A percentile compares a stretch with the other conserved stretches of the same genome.
phyloP scores from a whole-genome alignment of 768 basidiomycete species.

The Paxillus ammoniavirescens region DNA sequence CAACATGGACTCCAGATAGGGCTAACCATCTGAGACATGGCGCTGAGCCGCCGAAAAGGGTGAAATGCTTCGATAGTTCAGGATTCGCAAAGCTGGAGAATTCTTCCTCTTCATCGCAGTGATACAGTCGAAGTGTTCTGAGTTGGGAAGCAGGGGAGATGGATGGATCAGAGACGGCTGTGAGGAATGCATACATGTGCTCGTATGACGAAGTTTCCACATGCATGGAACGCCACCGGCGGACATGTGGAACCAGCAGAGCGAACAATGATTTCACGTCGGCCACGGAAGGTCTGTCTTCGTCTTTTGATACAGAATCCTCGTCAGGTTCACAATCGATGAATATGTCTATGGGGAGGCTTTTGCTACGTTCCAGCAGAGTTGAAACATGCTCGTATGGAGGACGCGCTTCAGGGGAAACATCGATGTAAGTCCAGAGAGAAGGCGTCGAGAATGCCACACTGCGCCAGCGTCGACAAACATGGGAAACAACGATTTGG shows the following conservation, averaged over 20 bases:
- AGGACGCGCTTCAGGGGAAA: constrained; percentile 25
- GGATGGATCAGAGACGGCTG: constrained; percentile 35
- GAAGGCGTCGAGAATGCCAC: constrained; percentile 50
- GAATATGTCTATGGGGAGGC: constrained; percentile 50
- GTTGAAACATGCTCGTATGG: constrained; percentile 43
- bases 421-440: constrained; percentile 51
- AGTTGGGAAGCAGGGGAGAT: constrained; percentile 52
- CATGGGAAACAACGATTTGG: constrained; percentile 57
- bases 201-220: constrained; percentile 45
- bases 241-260: constrained; percentile 51
- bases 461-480: constrained; percentile 60
- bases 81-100: constrained; percentile 10
- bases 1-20: constrained; percentile 70
- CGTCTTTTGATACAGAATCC: constrained; percentile 21
- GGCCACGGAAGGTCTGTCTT: constrained; percentile 11
- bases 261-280: constrained; percentile 28
- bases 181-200: constrained; percentile 46
- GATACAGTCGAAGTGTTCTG: constrained; percentile 52
- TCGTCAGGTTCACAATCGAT: constrained; percentile 41
- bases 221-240: constrained; percentile 52
- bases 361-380: constrained; percentile 54
- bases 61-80: constrained; percentile 38
- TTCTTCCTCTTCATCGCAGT: constrained; percentile 54
- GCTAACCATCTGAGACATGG: constrained; percentile 43
- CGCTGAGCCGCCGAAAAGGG: constrained; percentile 50